Evolutionary conservation across 2,329 filamentous ascomycete genomes (phyloP).

Genomic region (Colletotrichum spaethianum): DNA sequence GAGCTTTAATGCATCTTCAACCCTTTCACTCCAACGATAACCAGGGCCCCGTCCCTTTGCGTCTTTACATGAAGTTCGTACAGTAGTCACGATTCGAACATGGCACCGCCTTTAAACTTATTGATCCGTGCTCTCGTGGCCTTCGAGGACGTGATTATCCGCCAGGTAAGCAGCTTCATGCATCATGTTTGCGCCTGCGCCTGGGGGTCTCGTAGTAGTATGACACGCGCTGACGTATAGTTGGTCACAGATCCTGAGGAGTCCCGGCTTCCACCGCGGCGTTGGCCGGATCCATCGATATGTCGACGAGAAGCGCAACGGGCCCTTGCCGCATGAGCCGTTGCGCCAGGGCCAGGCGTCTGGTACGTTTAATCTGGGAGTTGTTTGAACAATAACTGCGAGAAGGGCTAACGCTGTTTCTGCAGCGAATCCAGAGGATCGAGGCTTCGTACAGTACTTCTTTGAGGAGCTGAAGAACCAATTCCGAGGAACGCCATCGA

Average conservation of each 20-base stretch:
- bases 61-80: neutral
- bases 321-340: slow-evolving; percentile 65
- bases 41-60: neutral
- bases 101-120: slow-evolving; percentile 34
- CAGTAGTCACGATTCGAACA: neutral
- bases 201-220: neutral
- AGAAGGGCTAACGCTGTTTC: neutral
- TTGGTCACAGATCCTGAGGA: slow-evolving; percentile 60
- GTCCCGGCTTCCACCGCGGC: slow-evolving; percentile 65
- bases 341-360: slow-evolving; percentile 67
- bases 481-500: slow-evolving; percentile 59
- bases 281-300: slow-evolving; percentile 67
- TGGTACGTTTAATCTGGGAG: slow-evolving; percentile 48
- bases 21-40: neutral
- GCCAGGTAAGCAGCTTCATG: slow-evolving; percentile 19
- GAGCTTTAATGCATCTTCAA: neutral
- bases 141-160: slow-evolving; percentile 38
- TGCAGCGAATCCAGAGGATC: slow-evolving; percentile 29
- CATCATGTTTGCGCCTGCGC: neutral
- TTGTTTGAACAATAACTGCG: neutral
- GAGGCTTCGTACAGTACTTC: slow-evolving; percentile 56
- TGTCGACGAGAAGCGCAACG: slow-evolving; percentile 64
- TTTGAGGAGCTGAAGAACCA: slow-evolving; percentile 67
- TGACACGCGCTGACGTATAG: neutral
- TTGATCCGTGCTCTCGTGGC: slow-evolving; percentile 35